Conservation (phyloP, 352 stramenopile species). For the Peronospora tabacina region DNA sequence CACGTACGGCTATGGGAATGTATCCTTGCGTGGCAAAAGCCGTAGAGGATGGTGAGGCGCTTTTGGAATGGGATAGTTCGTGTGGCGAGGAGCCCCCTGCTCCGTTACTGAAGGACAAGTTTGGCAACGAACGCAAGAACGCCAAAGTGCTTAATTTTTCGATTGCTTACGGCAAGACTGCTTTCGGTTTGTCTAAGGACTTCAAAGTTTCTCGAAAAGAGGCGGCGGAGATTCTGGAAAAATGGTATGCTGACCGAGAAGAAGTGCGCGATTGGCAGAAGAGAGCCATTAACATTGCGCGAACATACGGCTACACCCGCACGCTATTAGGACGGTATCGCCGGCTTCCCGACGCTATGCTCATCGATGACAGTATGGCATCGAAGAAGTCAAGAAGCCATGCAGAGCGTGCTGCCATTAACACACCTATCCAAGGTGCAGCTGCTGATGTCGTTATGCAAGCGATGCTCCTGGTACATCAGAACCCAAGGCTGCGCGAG, state of each 20-base stretch:
- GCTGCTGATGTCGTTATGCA: slow-evolving; percentile 99
- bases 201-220: slow-evolving; percentile 78
- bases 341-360: slow-evolving; percentile 91
- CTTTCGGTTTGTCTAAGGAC: slow-evolving; percentile 91
- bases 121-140: slow-evolving; percentile 94
- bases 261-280: slow-evolving; percentile 92
- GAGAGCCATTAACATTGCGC: slow-evolving; percentile 87
- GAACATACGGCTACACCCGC: slow-evolving; percentile 79
- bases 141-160: slow-evolving; percentile 99
- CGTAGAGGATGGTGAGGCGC: slow-evolving; percentile 91
- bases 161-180: slow-evolving; percentile 99
- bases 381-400: slow-evolving; percentile 77
- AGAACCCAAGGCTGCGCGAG: slow-evolving; percentile 84
- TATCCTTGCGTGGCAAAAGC: slow-evolving; percentile 96
- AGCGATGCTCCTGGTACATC: slow-evolving; percentile 97
- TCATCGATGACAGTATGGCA: slow-evolving; percentile 44
- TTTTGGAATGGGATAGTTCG: slow-evolving; percentile 96
- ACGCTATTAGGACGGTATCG: slow-evolving; percentile 97
- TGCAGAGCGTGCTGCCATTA: slow-evolving; percentile 95
- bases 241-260: slow-evolving; percentile 94
- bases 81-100: slow-evolving; percentile 83
- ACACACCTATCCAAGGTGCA: slow-evolving; percentile 98
- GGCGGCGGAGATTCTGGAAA: slow-evolving; percentile 82
- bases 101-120: slow-evolving; percentile 98
- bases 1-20: slow-evolving; percentile 97